phyloP scores from a whole-genome alignment of 2,329 filamentous ascomycete genomes.

The Hortaea sp. region DNA sequence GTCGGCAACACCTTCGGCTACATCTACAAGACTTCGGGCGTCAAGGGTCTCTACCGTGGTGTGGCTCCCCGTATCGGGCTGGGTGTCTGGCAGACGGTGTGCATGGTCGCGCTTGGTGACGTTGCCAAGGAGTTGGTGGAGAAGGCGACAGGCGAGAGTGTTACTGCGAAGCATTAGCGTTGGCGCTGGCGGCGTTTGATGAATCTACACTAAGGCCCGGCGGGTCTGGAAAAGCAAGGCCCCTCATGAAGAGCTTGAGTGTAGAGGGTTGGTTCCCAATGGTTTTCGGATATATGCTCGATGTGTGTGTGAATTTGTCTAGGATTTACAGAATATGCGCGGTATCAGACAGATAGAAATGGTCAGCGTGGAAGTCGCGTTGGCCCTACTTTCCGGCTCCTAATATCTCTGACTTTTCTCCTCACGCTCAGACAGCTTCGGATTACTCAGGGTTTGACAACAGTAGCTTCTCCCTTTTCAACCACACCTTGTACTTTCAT shows the following conservation, averaged over 20 bases:
- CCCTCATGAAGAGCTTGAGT: too few species aligned
- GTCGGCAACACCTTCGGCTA: slow-evolving; percentile 74
- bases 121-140: slow-evolving; percentile 51
- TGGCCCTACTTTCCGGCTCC: neutral
- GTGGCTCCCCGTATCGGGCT: slow-evolving; percentile 90
- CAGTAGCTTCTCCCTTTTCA: too few species aligned
- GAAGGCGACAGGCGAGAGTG: slow-evolving; percentile 50
- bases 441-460: too few species aligned
- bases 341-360: neutral
- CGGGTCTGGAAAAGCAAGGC: too few species aligned
- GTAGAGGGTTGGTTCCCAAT: too few species aligned
- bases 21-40: slow-evolving; percentile 81
- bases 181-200: slow-evolving; percentile 1
- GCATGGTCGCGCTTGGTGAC: slow-evolving; percentile 98
- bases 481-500: too few species aligned
- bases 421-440: too few species aligned
- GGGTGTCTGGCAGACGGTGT: slow-evolving; percentile 97
- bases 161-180: slow-evolving; percentile 53
- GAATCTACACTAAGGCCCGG: too few species aligned
- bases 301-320: slow-evolving; percentile 1
- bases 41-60: slow-evolving; percentile 90
- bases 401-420: neutral
- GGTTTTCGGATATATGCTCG: neutral
- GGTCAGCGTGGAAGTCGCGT: neutral
- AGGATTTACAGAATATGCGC: neutral